phyloP scores from a whole-genome alignment of 805 yeast species.

The Lipomyces sp. region DNA sequence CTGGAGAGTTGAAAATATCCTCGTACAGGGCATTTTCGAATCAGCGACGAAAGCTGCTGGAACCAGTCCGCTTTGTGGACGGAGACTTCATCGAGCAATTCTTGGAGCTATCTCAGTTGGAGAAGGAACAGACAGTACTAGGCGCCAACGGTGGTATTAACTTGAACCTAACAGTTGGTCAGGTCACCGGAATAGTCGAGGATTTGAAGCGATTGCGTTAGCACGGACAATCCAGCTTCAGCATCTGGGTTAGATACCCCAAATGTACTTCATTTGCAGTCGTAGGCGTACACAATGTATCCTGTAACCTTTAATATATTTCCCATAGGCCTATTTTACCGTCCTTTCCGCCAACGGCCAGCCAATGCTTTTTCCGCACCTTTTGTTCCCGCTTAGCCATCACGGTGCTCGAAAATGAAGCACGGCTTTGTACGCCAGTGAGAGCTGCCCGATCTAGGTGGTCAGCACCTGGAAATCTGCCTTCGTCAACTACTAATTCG shows the following conservation, averaged over 20 bases:
- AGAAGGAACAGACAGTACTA: slow-evolving; percentile 19
- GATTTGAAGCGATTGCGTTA: slow-evolving; percentile 35
- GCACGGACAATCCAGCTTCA: not conserved
- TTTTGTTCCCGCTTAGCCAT: slow-evolving; percentile 12
- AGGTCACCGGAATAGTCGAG: slow-evolving; percentile 28
- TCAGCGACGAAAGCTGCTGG: slow-evolving; percentile 20
- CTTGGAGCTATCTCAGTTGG: slow-evolving; percentile 26
- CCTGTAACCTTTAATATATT: slow-evolving; percentile 22
- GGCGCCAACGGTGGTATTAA: slow-evolving; percentile 18
- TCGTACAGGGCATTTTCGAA: slow-evolving; percentile 26
- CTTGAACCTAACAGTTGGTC: slow-evolving; percentile 11
- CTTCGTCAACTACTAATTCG: not conserved
- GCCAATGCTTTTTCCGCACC: slow-evolving; percentile 39
- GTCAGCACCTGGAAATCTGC: not conserved
- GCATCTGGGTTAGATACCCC: not conserved
- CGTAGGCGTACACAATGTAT: not conserved
- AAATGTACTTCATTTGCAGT: not conserved
- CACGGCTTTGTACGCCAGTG: not conserved
- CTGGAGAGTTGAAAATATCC: slow-evolving; percentile 26
- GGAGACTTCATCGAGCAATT: slow-evolving; percentile 37
- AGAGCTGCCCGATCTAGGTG: not conserved
- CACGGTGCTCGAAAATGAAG: not conserved
- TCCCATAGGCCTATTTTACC: slow-evolving; percentile 55
- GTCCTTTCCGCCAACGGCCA: slow-evolving; percentile 61
- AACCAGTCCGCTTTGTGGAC: slow-evolving; percentile 36